These are phyloP conservation scores for Athelia sp. DNA, from an alignment of 1,284 basidiomycete genomes.

Conservation along the genomic window DNA sequence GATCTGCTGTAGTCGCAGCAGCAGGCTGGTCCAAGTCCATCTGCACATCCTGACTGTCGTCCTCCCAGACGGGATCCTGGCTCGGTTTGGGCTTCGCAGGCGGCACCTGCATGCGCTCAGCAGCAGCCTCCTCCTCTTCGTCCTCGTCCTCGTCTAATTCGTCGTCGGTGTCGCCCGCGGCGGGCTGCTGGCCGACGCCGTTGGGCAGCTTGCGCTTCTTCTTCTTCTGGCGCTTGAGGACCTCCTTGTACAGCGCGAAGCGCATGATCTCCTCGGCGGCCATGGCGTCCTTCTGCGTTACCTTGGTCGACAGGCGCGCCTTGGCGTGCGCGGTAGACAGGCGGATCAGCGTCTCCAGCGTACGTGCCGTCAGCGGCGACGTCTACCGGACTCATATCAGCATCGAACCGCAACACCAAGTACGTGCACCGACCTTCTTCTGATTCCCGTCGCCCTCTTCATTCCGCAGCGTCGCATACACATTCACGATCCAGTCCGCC, in stretches of 20 bases:
- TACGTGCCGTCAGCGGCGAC: constrained; percentile 96
- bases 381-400: constrained; percentile 51
- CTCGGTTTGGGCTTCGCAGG: constrained; percentile 22
- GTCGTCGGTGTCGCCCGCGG: constrained; percentile 32
- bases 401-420: background rate
- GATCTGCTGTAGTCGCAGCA: constrained; percentile 27
- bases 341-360: constrained; percentile 98
- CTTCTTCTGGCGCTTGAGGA: constrained; percentile 72
- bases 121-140: constrained; percentile 45
- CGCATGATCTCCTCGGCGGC: constrained; percentile 94
- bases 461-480: constrained; percentile 91
- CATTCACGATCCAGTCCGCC: constrained; percentile 90
- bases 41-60: constrained; percentile 58
- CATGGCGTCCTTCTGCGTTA: constrained; percentile 84
- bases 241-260: constrained; percentile 98
- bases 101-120: constrained; percentile 44
- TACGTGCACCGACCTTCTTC: constrained; percentile 59
- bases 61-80: constrained; percentile 53
- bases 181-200: constrained; percentile 38
- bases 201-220: constrained; percentile 81
- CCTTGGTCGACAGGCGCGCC: constrained; percentile 81
- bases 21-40: constrained; percentile 47
- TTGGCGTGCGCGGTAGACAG: constrained; percentile 98
- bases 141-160: constrained; percentile 41
- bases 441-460: constrained; percentile 89